These are phyloP conservation scores for Euptelea pleiosperma DNA, from an alignment of 164 flowering plant species.

Conservation along the genomic window DNA sequence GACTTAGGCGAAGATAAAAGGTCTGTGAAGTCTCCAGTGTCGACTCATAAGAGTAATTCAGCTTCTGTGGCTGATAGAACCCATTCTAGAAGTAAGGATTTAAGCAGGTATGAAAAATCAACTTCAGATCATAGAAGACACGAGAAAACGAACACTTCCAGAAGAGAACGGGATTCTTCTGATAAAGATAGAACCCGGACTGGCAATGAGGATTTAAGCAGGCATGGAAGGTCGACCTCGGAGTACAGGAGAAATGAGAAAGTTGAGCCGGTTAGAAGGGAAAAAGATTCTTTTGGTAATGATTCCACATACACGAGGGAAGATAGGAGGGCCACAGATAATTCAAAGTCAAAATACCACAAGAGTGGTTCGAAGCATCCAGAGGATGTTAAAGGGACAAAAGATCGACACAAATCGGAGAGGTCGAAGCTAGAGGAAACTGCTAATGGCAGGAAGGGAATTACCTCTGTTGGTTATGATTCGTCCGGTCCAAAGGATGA, in stretches of 20 bases:
- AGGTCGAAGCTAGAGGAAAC: constrained; percentile 10
- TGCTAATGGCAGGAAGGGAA: not conserved
- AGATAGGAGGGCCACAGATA: constrained; percentile 13
- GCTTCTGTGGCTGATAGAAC: constrained; percentile 6
- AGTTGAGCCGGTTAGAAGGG: constrained; percentile 6
- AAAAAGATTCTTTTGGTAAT: not conserved
- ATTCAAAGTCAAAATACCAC: constrained; percentile 15
- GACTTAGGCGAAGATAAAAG: constrained; percentile 8
- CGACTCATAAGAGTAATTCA: not conserved
- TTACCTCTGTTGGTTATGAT: constrained; percentile 9
- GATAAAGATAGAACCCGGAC: constrained; percentile 2
- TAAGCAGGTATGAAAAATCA: constrained; percentile 9
- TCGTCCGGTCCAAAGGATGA: constrained; percentile 7
- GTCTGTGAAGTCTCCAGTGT: constrained; percentile 1
- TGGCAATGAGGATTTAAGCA: constrained; percentile 5
- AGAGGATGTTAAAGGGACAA: constrained; percentile 13
- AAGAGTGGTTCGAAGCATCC: constrained; percentile 15
- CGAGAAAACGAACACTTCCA: constrained; percentile 9
- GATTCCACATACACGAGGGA: constrained; percentile 17
- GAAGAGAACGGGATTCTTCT: constrained; percentile 12
- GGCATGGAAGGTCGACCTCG: constrained; percentile 8
- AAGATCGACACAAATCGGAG: constrained; percentile 10
- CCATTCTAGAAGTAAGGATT: constrained; percentile 9
- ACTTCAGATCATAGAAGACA: constrained; percentile 13
- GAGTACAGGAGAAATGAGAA: constrained; percentile 13